Percentiles rank a stretch among this genome's conserved stretches.
Evolutionary conservation across 129 eudicot genomes (phyloP).

Genomic region (Arctium minus): DNA sequence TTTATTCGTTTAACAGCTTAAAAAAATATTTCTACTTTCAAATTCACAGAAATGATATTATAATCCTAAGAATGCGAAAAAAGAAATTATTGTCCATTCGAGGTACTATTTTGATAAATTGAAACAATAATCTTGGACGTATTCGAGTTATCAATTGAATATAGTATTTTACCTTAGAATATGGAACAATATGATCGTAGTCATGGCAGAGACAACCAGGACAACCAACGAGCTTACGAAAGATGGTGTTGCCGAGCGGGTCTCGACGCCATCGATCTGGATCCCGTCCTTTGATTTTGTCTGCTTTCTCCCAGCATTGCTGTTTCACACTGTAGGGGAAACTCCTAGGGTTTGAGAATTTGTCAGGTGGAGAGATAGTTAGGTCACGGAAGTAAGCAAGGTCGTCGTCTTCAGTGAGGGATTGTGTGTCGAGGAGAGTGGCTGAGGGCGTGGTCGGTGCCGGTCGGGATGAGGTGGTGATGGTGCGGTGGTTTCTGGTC

Average conservation of each 20-base stretch:
- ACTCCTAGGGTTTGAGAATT: constrained; percentile 67
- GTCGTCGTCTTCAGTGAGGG: constrained; percentile 47
- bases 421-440: constrained; percentile 36
- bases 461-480: constrained; percentile 14
- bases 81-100: background rate
- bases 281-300: constrained; percentile 81
- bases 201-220: constrained; percentile 97
- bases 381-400: constrained; percentile 37
- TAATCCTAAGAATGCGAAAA: background rate
- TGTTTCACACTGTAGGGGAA: constrained; percentile 86
- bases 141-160: background rate
- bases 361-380: constrained; percentile 33
- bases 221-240: constrained; percentile 87
- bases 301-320: constrained; percentile 96
- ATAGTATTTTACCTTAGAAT: constrained; percentile 60
- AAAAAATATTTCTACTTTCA: background rate
- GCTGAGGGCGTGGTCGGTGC: constrained; percentile 16
- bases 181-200: constrained; percentile 87
- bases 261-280: constrained; percentile 95
- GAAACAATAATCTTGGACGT: background rate
- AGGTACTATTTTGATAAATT: background rate
- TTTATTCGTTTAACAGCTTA: constrained; percentile 7
- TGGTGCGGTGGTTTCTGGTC: constrained; percentile 26
- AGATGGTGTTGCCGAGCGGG: constrained; percentile 67
- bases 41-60: constrained; percentile 5